These are phyloP conservation scores for Alopecurus myosuroides DNA, from an alignment of 176 grass and related monocot species.

Conservation along the genomic window DNA sequence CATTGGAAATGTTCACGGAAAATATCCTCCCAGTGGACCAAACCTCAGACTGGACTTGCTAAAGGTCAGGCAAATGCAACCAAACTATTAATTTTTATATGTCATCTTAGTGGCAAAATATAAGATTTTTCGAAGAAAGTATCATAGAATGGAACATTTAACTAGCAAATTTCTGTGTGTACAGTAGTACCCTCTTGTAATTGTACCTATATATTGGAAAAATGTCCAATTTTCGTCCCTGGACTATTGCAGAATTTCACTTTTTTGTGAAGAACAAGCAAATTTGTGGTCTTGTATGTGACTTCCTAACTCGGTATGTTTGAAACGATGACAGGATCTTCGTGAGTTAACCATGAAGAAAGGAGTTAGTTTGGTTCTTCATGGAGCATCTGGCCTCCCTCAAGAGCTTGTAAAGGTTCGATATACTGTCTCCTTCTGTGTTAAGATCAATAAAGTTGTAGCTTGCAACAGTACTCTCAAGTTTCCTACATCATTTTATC, in stretches of 20 bases:
- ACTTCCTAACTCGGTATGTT: neutral
- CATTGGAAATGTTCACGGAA: slow-evolving; percentile 94
- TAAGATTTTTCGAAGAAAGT: neutral
- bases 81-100: neutral
- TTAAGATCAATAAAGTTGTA: neutral
- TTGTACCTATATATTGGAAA: neutral
- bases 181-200: neutral
- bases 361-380: slow-evolving; percentile 88
- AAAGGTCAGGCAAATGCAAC: slow-evolving; percentile 54
- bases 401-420: slow-evolving; percentile 65
- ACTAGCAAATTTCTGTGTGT: neutral
- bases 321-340: slow-evolving; percentile 55
- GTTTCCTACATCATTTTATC: too few species aligned
- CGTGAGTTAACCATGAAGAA: slow-evolving; percentile 57
- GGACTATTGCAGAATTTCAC: neutral
- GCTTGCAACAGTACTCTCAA: neutral
- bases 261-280: neutral
- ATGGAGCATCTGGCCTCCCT: slow-evolving; percentile 88
- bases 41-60: slow-evolving; percentile 80
- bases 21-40: slow-evolving; percentile 75
- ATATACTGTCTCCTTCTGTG: neutral
- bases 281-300: neutral
- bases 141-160: neutral
- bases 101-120: neutral
- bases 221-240: too few species aligned